Evolutionary conservation across 306 rosid species (phyloP).

Genomic region (Prunus dulcis): DNA sequence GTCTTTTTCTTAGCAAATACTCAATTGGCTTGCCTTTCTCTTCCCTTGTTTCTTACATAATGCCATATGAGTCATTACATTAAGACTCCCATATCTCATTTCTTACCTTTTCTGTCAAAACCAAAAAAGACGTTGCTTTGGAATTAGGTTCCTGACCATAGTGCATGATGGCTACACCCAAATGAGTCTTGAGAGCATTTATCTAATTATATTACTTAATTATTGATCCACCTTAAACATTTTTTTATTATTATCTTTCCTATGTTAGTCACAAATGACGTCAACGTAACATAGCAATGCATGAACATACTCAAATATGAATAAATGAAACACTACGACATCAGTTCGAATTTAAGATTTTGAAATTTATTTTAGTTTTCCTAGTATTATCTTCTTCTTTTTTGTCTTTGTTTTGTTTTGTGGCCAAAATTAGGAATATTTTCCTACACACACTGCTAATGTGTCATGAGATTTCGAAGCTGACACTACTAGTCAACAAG

Average conservation of each 20-base stretch:
- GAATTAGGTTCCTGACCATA: background rate
- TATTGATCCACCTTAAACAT: background rate
- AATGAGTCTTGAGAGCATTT: background rate
- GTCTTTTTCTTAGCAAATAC: background rate
- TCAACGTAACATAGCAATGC: too few relatives aligned
- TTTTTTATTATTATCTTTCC: background rate
- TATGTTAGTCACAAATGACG: too few relatives aligned
- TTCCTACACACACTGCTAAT: too few relatives aligned
- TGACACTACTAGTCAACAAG: too few relatives aligned
- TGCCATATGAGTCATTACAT: background rate
- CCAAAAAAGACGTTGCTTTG: background rate
- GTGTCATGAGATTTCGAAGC: rapidly evolving
- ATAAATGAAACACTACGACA: too few relatives aligned
- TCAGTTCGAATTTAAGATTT: too few relatives aligned
- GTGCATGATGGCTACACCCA: background rate
- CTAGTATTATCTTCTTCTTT: too few relatives aligned
- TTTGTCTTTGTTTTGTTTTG: too few relatives aligned
- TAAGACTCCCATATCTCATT: background rate
- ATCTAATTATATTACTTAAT: background rate
- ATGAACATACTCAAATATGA: too few relatives aligned
- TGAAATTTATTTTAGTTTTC: too few relatives aligned
- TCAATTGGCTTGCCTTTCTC: background rate
- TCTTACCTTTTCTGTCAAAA: background rate
- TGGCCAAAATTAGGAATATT: too few relatives aligned
- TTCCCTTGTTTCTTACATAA: background rate